phyloP scores from a whole-genome alignment of 2,329 filamentous ascomycete species.

The Trichophyton schoenleinii region DNA sequence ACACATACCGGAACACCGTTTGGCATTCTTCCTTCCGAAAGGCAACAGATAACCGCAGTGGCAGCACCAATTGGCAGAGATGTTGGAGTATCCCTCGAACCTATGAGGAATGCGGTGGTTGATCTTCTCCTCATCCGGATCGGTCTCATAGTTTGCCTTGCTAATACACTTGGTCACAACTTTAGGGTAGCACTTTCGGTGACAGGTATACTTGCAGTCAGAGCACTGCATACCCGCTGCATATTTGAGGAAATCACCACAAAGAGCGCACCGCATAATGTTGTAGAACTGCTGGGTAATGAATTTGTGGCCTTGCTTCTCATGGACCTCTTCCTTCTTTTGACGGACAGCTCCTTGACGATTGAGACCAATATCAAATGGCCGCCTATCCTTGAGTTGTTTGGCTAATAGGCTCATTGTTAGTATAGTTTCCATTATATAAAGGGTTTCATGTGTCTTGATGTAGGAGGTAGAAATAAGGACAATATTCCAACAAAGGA shows the following conservation, averaged over 20 bases:
- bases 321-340: slow-evolving; percentile 93
- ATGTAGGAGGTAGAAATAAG: not conserved
- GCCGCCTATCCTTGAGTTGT: slow-evolving; percentile 68
- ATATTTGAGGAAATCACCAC: slow-evolving; percentile 96
- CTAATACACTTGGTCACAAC: slow-evolving; percentile 99
- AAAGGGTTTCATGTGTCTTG: not conserved
- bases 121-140: slow-evolving; percentile 98
- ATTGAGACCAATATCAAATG: slow-evolving; percentile 78
- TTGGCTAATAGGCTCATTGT: slow-evolving; percentile 45
- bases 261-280: slow-evolving; percentile 98
- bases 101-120: slow-evolving; percentile 98
- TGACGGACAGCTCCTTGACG: slow-evolving; percentile 94
- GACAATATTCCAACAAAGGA: not conserved
- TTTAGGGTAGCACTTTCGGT: slow-evolving; percentile 91
- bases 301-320: slow-evolving; percentile 99
- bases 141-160: slow-evolving; percentile 96
- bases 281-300: slow-evolving; percentile 99
- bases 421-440: slow-evolving; percentile 12
- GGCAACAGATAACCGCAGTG: slow-evolving; percentile 95
- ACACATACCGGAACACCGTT: slow-evolving; percentile 67
- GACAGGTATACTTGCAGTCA: slow-evolving; percentile 98
- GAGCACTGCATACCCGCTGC: slow-evolving; percentile 98
- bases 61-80: slow-evolving; percentile 98
- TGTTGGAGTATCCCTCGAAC: slow-evolving; percentile 91
- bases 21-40: slow-evolving; percentile 86